phyloP scores from a whole-genome alignment of 306 rosid species.

The Spatholobus suberectus region DNA sequence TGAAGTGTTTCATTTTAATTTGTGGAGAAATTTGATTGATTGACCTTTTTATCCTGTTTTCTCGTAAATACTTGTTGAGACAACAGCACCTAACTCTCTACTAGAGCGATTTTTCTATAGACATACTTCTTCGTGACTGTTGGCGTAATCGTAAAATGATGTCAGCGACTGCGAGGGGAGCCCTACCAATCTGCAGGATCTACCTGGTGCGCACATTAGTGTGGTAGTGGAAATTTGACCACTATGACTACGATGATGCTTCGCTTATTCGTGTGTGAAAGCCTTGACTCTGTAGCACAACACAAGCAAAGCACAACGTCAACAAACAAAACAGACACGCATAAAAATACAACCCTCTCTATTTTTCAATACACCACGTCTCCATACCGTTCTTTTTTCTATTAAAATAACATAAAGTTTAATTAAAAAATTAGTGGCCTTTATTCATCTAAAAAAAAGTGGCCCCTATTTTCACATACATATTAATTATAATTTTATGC shows the following conservation, averaged over 20 bases:
- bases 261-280: conserved; percentile 34
- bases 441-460: background rate
- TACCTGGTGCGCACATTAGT: conserved; percentile 65
- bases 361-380: background rate
- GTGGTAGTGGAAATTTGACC: conserved; percentile 66
- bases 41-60: no score
- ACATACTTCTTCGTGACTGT: background rate
- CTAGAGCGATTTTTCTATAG: background rate
- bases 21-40: no score
- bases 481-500: conserved; percentile 39
- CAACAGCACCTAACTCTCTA: no score
- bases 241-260: conserved; percentile 41
- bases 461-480: background rate
- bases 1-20: no score
- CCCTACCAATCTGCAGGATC: conserved; percentile 41
- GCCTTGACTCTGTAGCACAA: conserved; percentile 51
- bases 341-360: conserved; percentile 27
- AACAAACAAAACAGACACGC: conserved; percentile 6
- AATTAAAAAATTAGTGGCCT: background rate
- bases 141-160: conserved; percentile 35
- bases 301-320: conserved; percentile 9
- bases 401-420: conserved; percentile 9
- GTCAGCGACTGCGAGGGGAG: conserved; percentile 33
- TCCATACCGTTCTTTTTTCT: background rate
- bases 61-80: no score